Conservation (phyloP, 345 rosid species). For the rapeseed (Brassica napus) region DNA sequence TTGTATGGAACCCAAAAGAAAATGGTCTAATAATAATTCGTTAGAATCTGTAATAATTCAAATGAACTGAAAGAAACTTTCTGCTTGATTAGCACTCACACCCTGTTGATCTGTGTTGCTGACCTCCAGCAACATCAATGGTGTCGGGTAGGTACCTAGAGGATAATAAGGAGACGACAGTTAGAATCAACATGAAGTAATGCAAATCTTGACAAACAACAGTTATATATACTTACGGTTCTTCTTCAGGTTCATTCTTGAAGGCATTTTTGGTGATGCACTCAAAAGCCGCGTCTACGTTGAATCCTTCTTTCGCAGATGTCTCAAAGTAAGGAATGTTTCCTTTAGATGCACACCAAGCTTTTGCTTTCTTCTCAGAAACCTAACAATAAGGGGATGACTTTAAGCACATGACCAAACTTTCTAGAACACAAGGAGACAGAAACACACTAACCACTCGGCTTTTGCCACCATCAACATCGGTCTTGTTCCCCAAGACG, state of each 20-base stretch:
- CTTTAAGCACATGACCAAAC: slow-evolving; percentile 7
- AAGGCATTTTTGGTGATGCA: slow-evolving; percentile 86
- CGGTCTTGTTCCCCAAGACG: slow-evolving; percentile 83
- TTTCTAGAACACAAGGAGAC: neutral
- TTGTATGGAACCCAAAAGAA: neutral
- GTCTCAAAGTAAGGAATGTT: slow-evolving; percentile 94
- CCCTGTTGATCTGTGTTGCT: slow-evolving; percentile 66
- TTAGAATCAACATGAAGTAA: neutral
- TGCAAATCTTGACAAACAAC: neutral
- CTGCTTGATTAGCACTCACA: slow-evolving; percentile 58
- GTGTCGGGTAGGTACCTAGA: slow-evolving; percentile 75
- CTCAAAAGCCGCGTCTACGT: slow-evolving; percentile 83
- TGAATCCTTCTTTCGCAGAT: slow-evolving; percentile 89
- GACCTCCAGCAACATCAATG: slow-evolving; percentile 63
- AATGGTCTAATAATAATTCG: neutral
- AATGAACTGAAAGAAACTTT: neutral
- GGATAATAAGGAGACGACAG: neutral
- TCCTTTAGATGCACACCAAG: slow-evolving; percentile 94
- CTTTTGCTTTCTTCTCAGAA: slow-evolving; percentile 88
- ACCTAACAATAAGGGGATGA: slow-evolving; percentile 44
- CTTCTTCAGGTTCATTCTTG: slow-evolving; percentile 90
- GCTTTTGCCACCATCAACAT: slow-evolving; percentile 84
- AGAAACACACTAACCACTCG: slow-evolving; percentile 63
- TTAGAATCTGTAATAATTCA: neutral
- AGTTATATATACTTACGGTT: slow-evolving; percentile 50